Evolutionary conservation across 805 yeast species (phyloP).

Genomic region (Metschnikowia proteae): DNA sequence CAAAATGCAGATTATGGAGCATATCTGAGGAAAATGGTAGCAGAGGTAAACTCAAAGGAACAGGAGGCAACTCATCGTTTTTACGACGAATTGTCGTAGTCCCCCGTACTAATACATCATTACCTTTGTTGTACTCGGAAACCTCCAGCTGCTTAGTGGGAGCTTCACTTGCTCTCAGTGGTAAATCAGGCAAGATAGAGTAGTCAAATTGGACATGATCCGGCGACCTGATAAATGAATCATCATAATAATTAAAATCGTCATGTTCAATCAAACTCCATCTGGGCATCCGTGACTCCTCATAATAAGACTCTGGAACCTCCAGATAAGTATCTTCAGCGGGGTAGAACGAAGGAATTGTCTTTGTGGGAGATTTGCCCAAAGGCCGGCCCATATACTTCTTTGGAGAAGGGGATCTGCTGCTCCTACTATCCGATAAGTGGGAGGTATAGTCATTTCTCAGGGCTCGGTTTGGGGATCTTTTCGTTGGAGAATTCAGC

Average conservation of each 20-base stretch:
- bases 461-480: slow-evolving; percentile 3
- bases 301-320: slow-evolving; percentile 9
- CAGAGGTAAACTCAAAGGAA: slow-evolving; percentile 49
- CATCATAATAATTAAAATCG: slow-evolving; percentile 13
- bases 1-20: slow-evolving; percentile 46
- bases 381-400: slow-evolving; percentile 23
- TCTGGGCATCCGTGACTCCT: slow-evolving; percentile 15
- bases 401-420: slow-evolving; percentile 31
- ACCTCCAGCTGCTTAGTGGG: not conserved
- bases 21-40: slow-evolving; percentile 54
- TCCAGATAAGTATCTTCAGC: slow-evolving; percentile 9
- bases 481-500: slow-evolving; percentile 18
- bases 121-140: not conserved
- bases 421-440: slow-evolving; percentile 14
- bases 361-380: not conserved
- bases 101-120: not conserved
- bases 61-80: slow-evolving; percentile 35
- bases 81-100: slow-evolving; percentile 11
- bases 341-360: slow-evolving; percentile 3
- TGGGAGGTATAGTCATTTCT: slow-evolving; percentile 13
- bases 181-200: slow-evolving; percentile 34
- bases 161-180: slow-evolving; percentile 11
- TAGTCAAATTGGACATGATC: slow-evolving; percentile 27
- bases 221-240: slow-evolving; percentile 21
- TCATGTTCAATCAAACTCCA: slow-evolving; percentile 19